These are phyloP conservation scores for Lachancea kluyveri DNA, from an alignment of 805 yeast species.

Conservation along the genomic window DNA sequence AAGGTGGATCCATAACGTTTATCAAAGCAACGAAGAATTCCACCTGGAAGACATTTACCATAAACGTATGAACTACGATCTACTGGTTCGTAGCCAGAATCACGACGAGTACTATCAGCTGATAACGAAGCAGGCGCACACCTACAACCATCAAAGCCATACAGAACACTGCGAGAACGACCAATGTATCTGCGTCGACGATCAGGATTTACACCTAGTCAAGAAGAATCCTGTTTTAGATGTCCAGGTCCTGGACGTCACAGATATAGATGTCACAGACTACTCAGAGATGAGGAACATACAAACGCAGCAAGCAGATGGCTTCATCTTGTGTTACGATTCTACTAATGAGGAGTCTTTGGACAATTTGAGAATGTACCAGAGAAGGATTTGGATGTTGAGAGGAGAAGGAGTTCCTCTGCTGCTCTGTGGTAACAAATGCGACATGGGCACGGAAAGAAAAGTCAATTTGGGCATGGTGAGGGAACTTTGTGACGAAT, in stretches of 20 bases:
- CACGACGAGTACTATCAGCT: slow-evolving; percentile 1
- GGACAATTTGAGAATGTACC: slow-evolving; percentile 14
- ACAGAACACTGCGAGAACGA: too few species aligned
- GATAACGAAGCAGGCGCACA: too few species aligned
- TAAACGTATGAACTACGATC: slow-evolving; percentile 5
- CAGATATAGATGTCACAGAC: slow-evolving; percentile 17
- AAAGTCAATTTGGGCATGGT: slow-evolving; percentile 12
- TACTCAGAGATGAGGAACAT: slow-evolving; percentile 18
- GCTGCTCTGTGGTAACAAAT: slow-evolving; percentile 18
- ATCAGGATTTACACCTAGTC: too few species aligned
- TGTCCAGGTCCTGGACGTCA: slow-evolving; percentile 21
- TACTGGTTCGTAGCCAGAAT: slow-evolving; percentile 1
- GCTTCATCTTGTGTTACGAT: slow-evolving; percentile 25
- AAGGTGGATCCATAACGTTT: slow-evolving; percentile 16
- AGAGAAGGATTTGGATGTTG: slow-evolving; percentile 16
- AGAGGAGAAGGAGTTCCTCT: slow-evolving; percentile 20
- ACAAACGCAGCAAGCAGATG: slow-evolving; percentile 28
- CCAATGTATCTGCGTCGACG: too few species aligned
- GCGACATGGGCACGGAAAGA: slow-evolving; percentile 13
- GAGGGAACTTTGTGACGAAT: slow-evolving; percentile 11
- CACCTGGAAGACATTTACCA: slow-evolving; percentile 18
- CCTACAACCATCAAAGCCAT: too few species aligned
- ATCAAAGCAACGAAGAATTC: slow-evolving; percentile 3
- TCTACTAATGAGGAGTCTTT: slow-evolving; percentile 18
- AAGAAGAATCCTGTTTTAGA: slow-evolving; percentile 7